Evolutionary conservation across 2,329 filamentous ascomycete genomes (phyloP).

Genomic region (Diaporthe sp.): DNA sequence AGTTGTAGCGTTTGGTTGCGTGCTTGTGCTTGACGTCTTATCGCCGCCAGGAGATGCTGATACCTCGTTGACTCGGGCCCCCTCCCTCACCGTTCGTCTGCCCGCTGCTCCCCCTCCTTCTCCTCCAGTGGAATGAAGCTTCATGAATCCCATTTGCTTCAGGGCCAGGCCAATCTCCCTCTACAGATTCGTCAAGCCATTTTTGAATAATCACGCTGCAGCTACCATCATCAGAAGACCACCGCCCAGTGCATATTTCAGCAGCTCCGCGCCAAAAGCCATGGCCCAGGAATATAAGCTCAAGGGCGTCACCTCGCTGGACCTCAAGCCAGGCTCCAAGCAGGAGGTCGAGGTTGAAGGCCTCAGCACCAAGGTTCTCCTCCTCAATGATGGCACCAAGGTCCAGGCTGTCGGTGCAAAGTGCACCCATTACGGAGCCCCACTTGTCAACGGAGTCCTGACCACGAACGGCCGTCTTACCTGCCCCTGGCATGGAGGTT

Average conservation of each 20-base stretch:
- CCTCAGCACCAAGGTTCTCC: constrained; percentile 86
- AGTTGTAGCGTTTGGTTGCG: neutral
- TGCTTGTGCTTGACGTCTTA: constrained; percentile 1
- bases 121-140: neutral
- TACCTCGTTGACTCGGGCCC: constrained; percentile 13
- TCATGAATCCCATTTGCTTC: constrained; percentile 28
- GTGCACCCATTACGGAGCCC: constrained; percentile 94
- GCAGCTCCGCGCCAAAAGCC: constrained; percentile 39
- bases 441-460: constrained; percentile 86
- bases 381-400: constrained; percentile 81
- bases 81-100: constrained; percentile 12
- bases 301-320: constrained; percentile 79
- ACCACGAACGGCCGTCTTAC: constrained; percentile 85
- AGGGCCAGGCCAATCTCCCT: constrained; percentile 9
- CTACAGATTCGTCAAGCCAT: constrained; percentile 15
- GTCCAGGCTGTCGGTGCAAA: constrained; percentile 84
- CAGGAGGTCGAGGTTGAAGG: constrained; percentile 92
- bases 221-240: neutral
- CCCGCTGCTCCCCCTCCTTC: neutral
- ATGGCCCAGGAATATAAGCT: constrained; percentile 75
- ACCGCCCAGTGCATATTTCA: neutral
- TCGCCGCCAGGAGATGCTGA: neutral
- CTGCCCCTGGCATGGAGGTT: constrained; percentile 97
- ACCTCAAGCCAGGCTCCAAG: constrained; percentile 84
- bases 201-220: neutral